Evolutionary conservation across 169 alveolate genomes (phyloP).

Genomic region (Miamiensis avidus): DNA sequence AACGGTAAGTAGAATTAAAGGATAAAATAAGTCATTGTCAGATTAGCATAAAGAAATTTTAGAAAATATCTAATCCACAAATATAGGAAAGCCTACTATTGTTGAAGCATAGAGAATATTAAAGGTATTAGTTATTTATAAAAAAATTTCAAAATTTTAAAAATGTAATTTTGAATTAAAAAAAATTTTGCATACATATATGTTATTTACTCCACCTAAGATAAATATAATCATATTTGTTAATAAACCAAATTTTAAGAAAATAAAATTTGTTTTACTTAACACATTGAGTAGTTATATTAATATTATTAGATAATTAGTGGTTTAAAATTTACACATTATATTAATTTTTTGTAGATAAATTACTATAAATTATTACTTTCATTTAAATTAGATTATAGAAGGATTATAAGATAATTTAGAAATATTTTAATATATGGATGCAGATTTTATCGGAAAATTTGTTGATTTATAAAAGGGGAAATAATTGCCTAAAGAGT

Average conservation of each 20-base stretch:
- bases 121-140: slow-evolving; percentile 27
- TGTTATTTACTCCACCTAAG: too few species aligned
- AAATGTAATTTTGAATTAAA: too few species aligned
- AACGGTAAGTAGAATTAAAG: slow-evolving; percentile 6
- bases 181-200: too few species aligned
- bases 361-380: too few species aligned
- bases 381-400: neutral
- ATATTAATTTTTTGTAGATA: too few species aligned
- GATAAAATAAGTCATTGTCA: slow-evolving; percentile 13
- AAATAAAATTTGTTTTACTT: too few species aligned
- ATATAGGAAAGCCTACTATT: slow-evolving; percentile 48
- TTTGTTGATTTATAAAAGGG: slow-evolving; percentile 22
- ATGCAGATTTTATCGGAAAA: slow-evolving; percentile 38
- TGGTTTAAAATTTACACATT: too few species aligned
- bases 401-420: slow-evolving; percentile 18
- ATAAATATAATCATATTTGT: too few species aligned
- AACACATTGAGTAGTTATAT: too few species aligned
- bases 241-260: neutral
- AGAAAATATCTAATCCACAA: slow-evolving; percentile 43
- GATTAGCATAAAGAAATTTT: slow-evolving; percentile 45
- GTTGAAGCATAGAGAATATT: slow-evolving; percentile 51
- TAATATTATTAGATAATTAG: too few species aligned
- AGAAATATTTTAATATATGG: slow-evolving; percentile 26
- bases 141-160: too few species aligned
- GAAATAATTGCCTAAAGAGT: slow-evolving; percentile 37